Evolutionary conservation across 495 filamentous ascomycete species (phyloP), one percentile per base, ranked within the genome.

Genomic region (Aspergillus funiculosus): DNA sequence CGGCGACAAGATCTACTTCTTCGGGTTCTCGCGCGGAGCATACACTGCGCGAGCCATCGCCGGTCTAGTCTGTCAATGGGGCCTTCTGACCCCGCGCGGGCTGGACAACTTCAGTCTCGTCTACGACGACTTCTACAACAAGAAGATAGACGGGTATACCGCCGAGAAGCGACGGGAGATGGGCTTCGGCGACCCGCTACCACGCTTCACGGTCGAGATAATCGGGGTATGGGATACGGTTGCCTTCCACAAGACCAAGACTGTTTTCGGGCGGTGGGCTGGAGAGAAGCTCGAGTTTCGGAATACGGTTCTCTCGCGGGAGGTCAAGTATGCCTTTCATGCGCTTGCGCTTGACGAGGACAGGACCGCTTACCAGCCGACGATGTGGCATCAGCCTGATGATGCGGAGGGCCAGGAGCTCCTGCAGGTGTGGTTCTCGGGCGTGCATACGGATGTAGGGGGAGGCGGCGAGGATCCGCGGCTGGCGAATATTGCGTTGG

Each of bases 221-320:
- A 66, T 82, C 22, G 79, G 71, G 13, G 78, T 81, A 3, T 83
- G 65, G 62, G 79, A 83, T 52, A 83, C 79, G 0, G 80, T 83
- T 6, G 79, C 74, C 31, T 63, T 55, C 46, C 69, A 49, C 51
- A 59, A 52, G 50, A n/a, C 62, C 51, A 56, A 65, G 44, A 27
- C 49, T 60, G 3, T n/a, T n/a, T n/a, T n/a, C n/a, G 43, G 48
- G 8, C 36, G 31, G 18, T 39, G 27, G 54, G 24, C 56, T 36
- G 60, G 55, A 15, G 56, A 58, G 34, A 47, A 63, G 42, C 48
- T 52, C 20, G 39, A 57, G 22, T 60, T 64, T 24, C 60, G 57
- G 3, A 61, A 66, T 22, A 66, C 60, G 11, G 48, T 54, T 6
- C 43, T 63, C 5, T 54, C 54, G 25, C 32, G 53, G 57, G 61